Evolutionary conservation across 495 filamentous ascomycete species (phyloP).

Genomic region (Talaromyces proteolyticus): DNA sequence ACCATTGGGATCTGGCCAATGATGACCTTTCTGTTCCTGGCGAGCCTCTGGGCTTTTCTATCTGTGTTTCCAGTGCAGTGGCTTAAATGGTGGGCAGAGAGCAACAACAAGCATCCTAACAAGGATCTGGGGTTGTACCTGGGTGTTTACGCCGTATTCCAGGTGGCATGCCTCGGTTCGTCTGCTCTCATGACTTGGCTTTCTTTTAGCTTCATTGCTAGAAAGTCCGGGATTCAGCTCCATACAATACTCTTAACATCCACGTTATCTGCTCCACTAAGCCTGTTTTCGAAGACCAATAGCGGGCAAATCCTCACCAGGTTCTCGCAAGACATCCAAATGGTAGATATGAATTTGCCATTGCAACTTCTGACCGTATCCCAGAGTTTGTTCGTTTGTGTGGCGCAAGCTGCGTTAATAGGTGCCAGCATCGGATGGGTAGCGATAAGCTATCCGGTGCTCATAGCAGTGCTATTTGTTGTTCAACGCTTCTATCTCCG

Average conservation of each 20-base stretch:
- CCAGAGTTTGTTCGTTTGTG: constrained; percentile 18
- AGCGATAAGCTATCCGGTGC: constrained; percentile 25
- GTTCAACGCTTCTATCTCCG: constrained; percentile 45
- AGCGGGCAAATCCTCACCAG: constrained; percentile 39
- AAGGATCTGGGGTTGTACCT: constrained; percentile 9
- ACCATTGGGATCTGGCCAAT: constrained; percentile 1
- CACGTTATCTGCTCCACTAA: constrained; percentile 18
- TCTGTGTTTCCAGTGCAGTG: constrained; percentile 6
- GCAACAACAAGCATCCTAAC: constrained; percentile 10
- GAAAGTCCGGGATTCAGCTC: constrained; percentile 23
- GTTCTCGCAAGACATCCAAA: constrained; percentile 53
- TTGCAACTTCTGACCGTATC: constrained; percentile 19
- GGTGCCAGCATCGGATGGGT: constrained; percentile 19
- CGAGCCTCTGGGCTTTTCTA: constrained; percentile 2
- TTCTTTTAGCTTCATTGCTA: constrained; percentile 27
- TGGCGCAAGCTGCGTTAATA: constrained; percentile 29
- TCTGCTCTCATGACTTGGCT: constrained; percentile 24
- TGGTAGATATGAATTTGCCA: constrained; percentile 37
- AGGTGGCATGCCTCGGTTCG: constrained; percentile 14
- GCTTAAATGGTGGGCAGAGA: constrained; percentile 13
- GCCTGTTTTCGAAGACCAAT: constrained; percentile 17
- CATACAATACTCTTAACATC: constrained; percentile 25
- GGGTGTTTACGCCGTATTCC: constrained; percentile 22
- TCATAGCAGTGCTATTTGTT: constrained; percentile 26
- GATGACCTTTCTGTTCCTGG: background rate